phyloP scores from a whole-genome alignment of 306 rosid genomes.

The Arachis stenosperma region DNA sequence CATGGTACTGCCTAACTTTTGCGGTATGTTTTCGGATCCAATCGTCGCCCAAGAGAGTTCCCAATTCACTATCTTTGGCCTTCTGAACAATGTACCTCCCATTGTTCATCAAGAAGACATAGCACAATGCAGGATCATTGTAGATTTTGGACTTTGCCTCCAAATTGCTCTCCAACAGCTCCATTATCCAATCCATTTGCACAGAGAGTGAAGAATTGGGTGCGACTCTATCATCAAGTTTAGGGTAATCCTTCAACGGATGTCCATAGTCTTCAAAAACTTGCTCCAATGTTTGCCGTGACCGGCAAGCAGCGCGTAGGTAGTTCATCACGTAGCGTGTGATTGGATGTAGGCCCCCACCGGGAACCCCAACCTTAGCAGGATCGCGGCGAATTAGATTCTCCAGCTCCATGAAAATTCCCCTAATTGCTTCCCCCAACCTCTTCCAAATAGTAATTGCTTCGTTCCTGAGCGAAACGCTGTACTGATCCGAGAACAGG shows the following conservation, averaged over 20 bases:
- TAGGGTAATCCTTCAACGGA: constrained; percentile 51
- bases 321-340: constrained; percentile 97
- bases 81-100: constrained; percentile 86
- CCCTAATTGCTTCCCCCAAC: constrained; percentile 79
- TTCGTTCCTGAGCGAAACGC: constrained; percentile 71
- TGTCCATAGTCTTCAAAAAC: constrained; percentile 71
- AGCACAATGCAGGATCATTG: constrained; percentile 66
- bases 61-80: constrained; percentile 77
- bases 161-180: constrained; percentile 79
- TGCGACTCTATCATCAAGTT: constrained; percentile 56
- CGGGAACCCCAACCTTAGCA: constrained; percentile 74
- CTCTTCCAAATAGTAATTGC: constrained; percentile 86
- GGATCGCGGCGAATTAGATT: constrained; percentile 91
- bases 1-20: constrained; percentile 66
- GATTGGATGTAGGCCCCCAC: constrained; percentile 91
- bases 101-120: constrained; percentile 87
- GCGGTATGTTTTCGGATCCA: constrained; percentile 87
- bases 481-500: constrained; percentile 76
- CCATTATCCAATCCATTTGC: constrained; percentile 95
- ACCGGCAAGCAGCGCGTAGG: constrained; percentile 83
- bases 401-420: constrained; percentile 94
- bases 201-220: constrained; percentile 60
- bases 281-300: constrained; percentile 73
- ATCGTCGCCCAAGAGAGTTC: constrained; percentile 74
- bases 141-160: constrained; percentile 90